Base-by-base conservation (phyloP, 257 asterid genomes). In the Solanum chmielewskii region DNA sequence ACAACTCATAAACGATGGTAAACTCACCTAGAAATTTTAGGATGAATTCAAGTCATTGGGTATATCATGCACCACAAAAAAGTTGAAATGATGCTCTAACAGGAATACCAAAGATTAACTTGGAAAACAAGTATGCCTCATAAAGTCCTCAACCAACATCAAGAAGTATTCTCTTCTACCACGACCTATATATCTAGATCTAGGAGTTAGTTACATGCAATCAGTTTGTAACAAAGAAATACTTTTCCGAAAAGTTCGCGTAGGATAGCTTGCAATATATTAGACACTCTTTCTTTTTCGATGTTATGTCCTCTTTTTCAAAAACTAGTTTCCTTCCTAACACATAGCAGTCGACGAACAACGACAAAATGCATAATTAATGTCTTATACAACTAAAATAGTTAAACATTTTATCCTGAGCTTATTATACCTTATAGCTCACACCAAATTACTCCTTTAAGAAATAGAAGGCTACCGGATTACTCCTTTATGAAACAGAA, bases 11-110 rank as follows among this genome's bases (percentile, higher is more conserved):
- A 76, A 23, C 33, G n/a, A 23, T 12, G 35, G 90, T 74, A 92
- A 81, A 75, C 88, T 91, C 89, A 95, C 99, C 98, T 94, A 86
- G 98, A 91, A 85, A 97, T 49, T 87, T 94, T 66, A 6, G 98
- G 98, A 89, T 95, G 98, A 89, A 97, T 98, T 73, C 97, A 93
- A 85, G 98, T 89, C 98, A 97, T 97, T 88, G 99, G 99, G 88
- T 97, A 97, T 91, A 97, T 89, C 89, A 95, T 89, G 87, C 96
- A 86, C 98, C 98, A 88, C 94, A 97, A 85, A 95, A 96, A 91
- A 97, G 91, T 1, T 98, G 99, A 89, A 97, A 97, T 86, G 98
- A 93, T 88, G 99, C 99, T 88, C 99, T 98, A 83, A 97, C 85
- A 47, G 98, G 98, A 69, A 94, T 93, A 92, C 95, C 99, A 5